phyloP scores from a whole-genome alignment of 1,139 yeast genomes.

The Suhomyces wounanorum region DNA sequence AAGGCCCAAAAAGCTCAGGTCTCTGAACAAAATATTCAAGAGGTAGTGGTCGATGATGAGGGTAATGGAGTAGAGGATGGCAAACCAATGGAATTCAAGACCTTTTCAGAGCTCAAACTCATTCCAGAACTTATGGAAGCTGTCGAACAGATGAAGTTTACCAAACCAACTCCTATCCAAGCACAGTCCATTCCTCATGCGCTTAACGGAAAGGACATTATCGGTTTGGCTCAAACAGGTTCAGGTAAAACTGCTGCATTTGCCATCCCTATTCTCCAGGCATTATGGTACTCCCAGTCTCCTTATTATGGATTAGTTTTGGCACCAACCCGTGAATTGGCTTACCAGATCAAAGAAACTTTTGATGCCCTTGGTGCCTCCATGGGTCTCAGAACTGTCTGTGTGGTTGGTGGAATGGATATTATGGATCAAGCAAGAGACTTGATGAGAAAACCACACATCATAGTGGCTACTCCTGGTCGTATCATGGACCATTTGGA shows the following conservation, averaged over 20 bases:
- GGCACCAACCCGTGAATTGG: constrained; percentile 97
- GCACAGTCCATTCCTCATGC: constrained; percentile 91
- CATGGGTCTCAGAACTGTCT: constrained; percentile 86
- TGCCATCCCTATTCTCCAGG: constrained; percentile 87
- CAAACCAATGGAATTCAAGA: constrained; percentile 27
- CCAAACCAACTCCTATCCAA: constrained; percentile 88
- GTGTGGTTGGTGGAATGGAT: constrained; percentile 97
- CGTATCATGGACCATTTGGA: constrained; percentile 94
- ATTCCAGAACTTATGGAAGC: constrained; percentile 85
- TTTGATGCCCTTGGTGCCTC: constrained; percentile 89
- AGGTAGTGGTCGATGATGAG: constrained; percentile 16
- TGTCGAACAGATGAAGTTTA: constrained; percentile 63
- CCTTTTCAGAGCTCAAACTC: constrained; percentile 56
- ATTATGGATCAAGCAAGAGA: constrained; percentile 98
- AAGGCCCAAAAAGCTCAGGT: constrained; percentile 20
- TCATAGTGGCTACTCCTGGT: constrained; percentile 96
- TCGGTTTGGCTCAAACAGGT: constrained; percentile 83
- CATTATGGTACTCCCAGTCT: constrained; percentile 83
- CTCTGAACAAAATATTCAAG: constrained; percentile 14
- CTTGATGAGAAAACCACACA: constrained; percentile 89
- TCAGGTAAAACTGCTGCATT: constrained; percentile 87
- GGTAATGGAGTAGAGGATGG: constrained; percentile 9
- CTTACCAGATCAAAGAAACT: constrained; percentile 93
- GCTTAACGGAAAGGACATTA: constrained; percentile 77
- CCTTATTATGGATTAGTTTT: constrained; percentile 88